Conservation (phyloP, 169 alveolate genomes). For the Plasmodium gonderi region DNA sequence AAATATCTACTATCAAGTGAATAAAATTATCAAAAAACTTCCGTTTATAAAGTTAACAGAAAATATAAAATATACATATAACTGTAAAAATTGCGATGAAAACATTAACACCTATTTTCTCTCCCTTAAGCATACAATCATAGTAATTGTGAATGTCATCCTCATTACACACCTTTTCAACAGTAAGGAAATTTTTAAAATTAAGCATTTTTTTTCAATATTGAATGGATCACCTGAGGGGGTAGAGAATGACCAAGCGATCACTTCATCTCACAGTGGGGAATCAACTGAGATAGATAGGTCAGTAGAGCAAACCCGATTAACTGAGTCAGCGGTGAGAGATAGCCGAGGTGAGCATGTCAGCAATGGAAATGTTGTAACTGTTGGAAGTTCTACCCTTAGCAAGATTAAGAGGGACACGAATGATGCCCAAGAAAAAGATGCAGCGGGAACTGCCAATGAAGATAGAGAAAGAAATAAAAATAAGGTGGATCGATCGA, state of each 20-base stretch:
- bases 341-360: no score
- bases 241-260: neutral
- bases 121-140: conserved; percentile 48
- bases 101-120: conserved; percentile 63
- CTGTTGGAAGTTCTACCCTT: no score
- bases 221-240: conserved; percentile 1
- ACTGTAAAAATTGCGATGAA: conserved; percentile 68
- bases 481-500: no score
- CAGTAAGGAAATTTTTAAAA: conserved; percentile 53
- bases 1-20: conserved; percentile 21
- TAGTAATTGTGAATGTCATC: conserved; percentile 53
- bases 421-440: no score
- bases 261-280: neutral
- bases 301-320: no score
- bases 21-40: conserved; percentile 23
- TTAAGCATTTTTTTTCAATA: conserved; percentile 60
- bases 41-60: conserved; percentile 67
- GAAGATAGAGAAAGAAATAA: neutral
- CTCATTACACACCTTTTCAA: conserved; percentile 62
- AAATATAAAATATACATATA: conserved; percentile 46
- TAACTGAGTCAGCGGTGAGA: no score
- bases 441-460: neutral
- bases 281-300: neutral
- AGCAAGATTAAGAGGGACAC: no score
- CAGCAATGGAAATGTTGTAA: no score